Conservation (phyloP, 179 eudicot genomes). For the Nepenthes alata region DNA sequence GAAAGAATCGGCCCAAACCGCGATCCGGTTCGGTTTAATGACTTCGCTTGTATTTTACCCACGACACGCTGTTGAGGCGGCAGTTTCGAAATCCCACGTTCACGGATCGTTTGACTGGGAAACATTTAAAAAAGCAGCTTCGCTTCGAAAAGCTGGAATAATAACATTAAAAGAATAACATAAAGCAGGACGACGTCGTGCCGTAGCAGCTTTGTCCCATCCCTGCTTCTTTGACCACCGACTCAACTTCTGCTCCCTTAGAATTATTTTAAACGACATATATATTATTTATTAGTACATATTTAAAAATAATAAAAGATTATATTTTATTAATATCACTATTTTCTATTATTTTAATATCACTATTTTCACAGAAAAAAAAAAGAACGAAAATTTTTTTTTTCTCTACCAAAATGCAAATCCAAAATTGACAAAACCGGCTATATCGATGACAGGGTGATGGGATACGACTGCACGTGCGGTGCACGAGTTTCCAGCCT, state of each 20-base stretch:
- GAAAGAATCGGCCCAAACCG: too few species aligned
- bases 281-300: too few species aligned
- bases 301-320: too few species aligned
- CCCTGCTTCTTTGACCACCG: slow-evolving; percentile 22
- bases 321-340: too few species aligned
- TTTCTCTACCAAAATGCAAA: background rate
- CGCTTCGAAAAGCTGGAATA: slow-evolving; percentile 8
- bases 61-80: slow-evolving; percentile 2
- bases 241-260: slow-evolving; percentile 2
- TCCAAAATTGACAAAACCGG: slow-evolving; percentile 4
- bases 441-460: slow-evolving; percentile 14
- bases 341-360: too few species aligned
- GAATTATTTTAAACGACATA: background rate
- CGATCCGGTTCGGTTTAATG: too few species aligned
- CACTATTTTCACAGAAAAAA: background rate
- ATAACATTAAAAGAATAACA: too few species aligned
- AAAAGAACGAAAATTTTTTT: background rate
- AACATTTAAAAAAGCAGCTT: slow-evolving; percentile 23
- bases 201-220: slow-evolving; percentile 17
- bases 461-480: slow-evolving; percentile 23
- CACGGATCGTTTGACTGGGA: slow-evolving; percentile 19
- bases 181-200: slow-evolving; percentile 21
- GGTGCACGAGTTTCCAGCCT: slow-evolving; percentile 23
- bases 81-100: slow-evolving; percentile 15
- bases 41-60: too few species aligned